A percentile compares a stretch with the other conserved stretches of the same genome.
Conservation (phyloP, 2,329 filamentous ascomycete genomes). For the Cladophialophora chaetospira region DNA sequence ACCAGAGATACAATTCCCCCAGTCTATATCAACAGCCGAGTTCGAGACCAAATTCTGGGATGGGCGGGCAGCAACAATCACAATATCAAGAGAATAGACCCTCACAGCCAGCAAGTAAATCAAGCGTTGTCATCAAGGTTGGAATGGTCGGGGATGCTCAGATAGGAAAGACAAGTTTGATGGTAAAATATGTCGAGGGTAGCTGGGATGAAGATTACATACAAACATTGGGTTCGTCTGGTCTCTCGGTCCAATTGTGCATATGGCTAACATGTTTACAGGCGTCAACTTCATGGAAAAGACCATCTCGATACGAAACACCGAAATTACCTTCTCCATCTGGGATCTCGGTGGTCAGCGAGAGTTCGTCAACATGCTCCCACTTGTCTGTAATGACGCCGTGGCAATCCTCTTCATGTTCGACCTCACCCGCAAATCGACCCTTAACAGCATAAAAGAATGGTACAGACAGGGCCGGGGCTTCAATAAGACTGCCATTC, state of each 20-base stretch:
- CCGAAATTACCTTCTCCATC: conserved; percentile 98
- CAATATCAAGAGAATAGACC: conserved; percentile 50
- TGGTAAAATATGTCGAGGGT: conserved; percentile 99
- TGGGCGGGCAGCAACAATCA: conserved; percentile 49
- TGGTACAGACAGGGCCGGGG: conserved; percentile 97
- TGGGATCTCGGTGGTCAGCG: conserved; percentile 98
- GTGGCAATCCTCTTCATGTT: conserved; percentile 99
- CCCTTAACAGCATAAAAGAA: conserved; percentile 98
- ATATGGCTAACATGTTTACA: conserved; percentile 39
- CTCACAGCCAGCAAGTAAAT: conserved; percentile 43
- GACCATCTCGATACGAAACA: conserved; percentile 98
- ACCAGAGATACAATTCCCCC: conserved; percentile 45
- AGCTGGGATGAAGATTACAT: conserved; percentile 99
- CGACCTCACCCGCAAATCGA: conserved; percentile 95
- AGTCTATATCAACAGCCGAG: conserved; percentile 45
- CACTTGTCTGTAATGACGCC: conserved; percentile 98
- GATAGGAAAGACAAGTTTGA: conserved; percentile 97
- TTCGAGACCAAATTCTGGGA: conserved; percentile 53
- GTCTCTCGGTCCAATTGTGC: neutral
- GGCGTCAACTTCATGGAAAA: conserved; percentile 99
- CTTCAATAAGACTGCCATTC: conserved; percentile 99
- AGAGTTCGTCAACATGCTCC: conserved; percentile 99
- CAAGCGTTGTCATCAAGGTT: conserved; percentile 93
- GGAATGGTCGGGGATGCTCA: conserved; percentile 99
- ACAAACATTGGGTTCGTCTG: conserved; percentile 75